Base-by-base conservation (phyloP, 768 basidiomycete species). In the Tulasnella sp. region DNA sequence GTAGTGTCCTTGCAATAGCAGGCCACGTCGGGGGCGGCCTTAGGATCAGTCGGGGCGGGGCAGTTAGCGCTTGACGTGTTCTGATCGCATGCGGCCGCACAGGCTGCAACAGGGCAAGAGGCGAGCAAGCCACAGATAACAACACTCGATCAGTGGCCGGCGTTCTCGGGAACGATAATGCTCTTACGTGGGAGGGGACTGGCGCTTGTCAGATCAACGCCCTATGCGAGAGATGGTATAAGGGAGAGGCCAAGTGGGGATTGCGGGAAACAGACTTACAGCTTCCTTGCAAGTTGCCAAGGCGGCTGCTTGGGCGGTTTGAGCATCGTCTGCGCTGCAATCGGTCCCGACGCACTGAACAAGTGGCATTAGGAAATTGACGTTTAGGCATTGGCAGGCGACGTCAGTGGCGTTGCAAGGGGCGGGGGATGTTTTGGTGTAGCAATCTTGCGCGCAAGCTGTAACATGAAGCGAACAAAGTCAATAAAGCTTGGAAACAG, bases 1-100 rank as follows among this genome's bases (percentile, higher is more conserved):
- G 20, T 41, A 58, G 82, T 0, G 83, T 86, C 86, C 9, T 86
- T 85, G 88, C 93, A 93, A 41, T 92, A 86, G 83, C 94, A 95
- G 37, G 82, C 82, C 83, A 89, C 86, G 16, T 46, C 37, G 37
- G 37, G 37, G 37, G 6, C 6, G 86, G 93, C 90, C 28, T 84
- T 85, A 7, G 48, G 12, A 9, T 54, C 24, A 2, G 84, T 9
- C 37, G 37, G 37, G 2, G 2, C 6, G 37, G 37, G 37, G 20
- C 77, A 18, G 86, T 93, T 94, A 80, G 81, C 83, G 69, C 86
- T 89, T n/a, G 86, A 12, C 5, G 50, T 41, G 3, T 11, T 41
- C 20, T 18, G 41, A 8, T 54, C 31, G 78, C 80, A 81, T 4
- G 50, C 2, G 2, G 34, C 24, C 1, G 76, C 44, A 31, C 80